phyloP scores from a whole-genome alignment of 2,329 filamentous ascomycete genomes.

The Huntiella decipiens region DNA sequence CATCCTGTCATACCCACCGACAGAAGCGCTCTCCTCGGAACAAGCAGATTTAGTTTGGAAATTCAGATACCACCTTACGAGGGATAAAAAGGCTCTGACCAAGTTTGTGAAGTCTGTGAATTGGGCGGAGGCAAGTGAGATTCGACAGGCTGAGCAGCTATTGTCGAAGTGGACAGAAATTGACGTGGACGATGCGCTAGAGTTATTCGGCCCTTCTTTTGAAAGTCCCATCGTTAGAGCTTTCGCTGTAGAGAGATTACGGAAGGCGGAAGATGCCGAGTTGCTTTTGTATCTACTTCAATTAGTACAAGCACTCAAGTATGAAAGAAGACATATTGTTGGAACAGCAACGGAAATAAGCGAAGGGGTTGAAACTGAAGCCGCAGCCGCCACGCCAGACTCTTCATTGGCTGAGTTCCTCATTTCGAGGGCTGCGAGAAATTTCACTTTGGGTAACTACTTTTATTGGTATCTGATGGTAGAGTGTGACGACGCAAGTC shows the following conservation, averaged over 20 bases:
- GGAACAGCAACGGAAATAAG: background rate
- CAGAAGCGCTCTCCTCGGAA: constrained; percentile 68
- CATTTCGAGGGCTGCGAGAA: constrained; percentile 69
- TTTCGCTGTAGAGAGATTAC: constrained; percentile 79
- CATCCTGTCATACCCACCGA: constrained; percentile 83
- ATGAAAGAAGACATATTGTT: constrained; percentile 48
- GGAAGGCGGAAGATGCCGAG: constrained; percentile 85
- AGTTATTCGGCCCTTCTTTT: constrained; percentile 80
- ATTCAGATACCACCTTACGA: constrained; percentile 82
- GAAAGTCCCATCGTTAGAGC: constrained; percentile 74
- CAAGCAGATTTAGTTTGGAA: constrained; percentile 97
- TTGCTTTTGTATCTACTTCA: constrained; percentile 80
- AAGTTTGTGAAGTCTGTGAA: constrained; percentile 98
- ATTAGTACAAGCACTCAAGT: constrained; percentile 88
- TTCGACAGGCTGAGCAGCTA: constrained; percentile 74
- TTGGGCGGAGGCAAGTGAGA: constrained; percentile 73
- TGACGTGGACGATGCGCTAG: constrained; percentile 87
- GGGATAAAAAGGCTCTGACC: constrained; percentile 80
- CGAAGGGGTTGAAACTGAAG: background rate
- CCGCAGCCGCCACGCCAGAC: constrained; percentile 22
- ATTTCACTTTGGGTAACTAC: constrained; percentile 83
- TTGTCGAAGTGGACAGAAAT: constrained; percentile 91
- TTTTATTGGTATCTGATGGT: constrained; percentile 98
- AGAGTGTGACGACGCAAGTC: constrained; percentile 72
- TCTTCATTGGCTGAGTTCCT: constrained; percentile 81